Base-by-base conservation (phyloP, 495 filamentous ascomycete species). In the Aeminium ludgeri region DNA sequence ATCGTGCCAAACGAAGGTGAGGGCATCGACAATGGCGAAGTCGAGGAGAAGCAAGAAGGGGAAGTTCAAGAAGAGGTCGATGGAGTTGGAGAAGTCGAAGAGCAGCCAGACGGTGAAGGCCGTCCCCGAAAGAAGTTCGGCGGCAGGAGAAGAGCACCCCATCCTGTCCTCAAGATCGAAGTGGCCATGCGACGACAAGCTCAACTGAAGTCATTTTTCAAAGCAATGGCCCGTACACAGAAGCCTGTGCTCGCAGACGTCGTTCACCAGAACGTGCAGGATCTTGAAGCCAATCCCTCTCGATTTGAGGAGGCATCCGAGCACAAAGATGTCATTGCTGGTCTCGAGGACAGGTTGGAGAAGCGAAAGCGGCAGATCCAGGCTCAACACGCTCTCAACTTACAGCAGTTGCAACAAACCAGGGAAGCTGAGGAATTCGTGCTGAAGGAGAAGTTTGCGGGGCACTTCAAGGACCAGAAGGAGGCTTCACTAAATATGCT, bases 201-300 rank as follows among this genome's bases (percentile, higher is more conserved):
- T 5, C 39, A 56, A 20, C 41, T 60, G 12, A 60, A 58, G 43
- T 60, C 49, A 36, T 41, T 36, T 20, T 63, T 56, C 45, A 52
- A 59, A 10, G 38, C 28, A 15, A 38, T 62, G 6, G 56, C 52
- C 30, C 59, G 59, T 34, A 35, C 44, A 12, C 34, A 56, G 35
- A 63, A 63, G 37, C 40, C 45, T 1, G 32, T 62, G 19, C 52
- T 62, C 4, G 53, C 45, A 3, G 60, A 63, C 31, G 41, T 63
- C 33, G 55, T 54, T 6, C 34, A 49, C 12, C 49, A 59, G 7
- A 51, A 54, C 16, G 33, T 51, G 19, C 41, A 55, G 16, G 48
- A 52, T 13, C 35, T 63, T 10, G 41, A 56, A 17, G 49, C 48
- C 27, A 52, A 57, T 27, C 40, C 50, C n/a, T 30, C 43, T 1